Evolutionary conservation across 1,139 yeast genomes (phyloP).

Genomic region (Pichia norvegensis): DNA sequence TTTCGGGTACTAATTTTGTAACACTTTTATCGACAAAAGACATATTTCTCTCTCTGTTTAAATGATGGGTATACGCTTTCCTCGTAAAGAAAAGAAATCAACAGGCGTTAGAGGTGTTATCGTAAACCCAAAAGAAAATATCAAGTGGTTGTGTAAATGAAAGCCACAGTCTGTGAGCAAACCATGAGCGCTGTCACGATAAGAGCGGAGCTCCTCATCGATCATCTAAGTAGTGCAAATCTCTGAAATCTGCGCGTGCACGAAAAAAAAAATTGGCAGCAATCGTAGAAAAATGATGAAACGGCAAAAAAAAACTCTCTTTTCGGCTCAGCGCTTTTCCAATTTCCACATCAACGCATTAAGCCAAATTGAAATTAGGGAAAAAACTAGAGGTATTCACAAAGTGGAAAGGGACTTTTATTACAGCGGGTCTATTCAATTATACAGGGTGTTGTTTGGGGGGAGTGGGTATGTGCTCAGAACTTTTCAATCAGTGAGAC

Average conservation of each 20-base stretch:
- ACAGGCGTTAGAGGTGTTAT: neutral
- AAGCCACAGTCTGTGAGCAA: neutral
- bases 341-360: too few relatives aligned
- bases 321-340: too few relatives aligned
- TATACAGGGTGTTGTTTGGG: neutral
- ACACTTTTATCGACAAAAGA: neutral
- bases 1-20: neutral
- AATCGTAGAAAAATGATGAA: too few relatives aligned
- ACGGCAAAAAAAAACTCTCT: too few relatives aligned
- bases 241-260: neutral
- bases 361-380: too few relatives aligned
- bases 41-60: neutral
- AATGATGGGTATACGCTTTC: neutral
- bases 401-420: neutral
- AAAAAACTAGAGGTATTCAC: too few relatives aligned
- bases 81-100: too few relatives aligned
- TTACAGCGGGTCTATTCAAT: neutral
- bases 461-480: neutral
- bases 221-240: too few relatives aligned
- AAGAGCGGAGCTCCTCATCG: neutral
- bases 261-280: too few relatives aligned
- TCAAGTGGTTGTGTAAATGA: neutral
- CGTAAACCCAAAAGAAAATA: neutral
- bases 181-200: neutral
- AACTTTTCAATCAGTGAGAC: conserved; percentile 42